Percentiles rank a stretch among this genome's conserved stretches.
Conservation (phyloP, 2,329 filamentous ascomycete species). For the Apiospora kogelbergensis region DNA sequence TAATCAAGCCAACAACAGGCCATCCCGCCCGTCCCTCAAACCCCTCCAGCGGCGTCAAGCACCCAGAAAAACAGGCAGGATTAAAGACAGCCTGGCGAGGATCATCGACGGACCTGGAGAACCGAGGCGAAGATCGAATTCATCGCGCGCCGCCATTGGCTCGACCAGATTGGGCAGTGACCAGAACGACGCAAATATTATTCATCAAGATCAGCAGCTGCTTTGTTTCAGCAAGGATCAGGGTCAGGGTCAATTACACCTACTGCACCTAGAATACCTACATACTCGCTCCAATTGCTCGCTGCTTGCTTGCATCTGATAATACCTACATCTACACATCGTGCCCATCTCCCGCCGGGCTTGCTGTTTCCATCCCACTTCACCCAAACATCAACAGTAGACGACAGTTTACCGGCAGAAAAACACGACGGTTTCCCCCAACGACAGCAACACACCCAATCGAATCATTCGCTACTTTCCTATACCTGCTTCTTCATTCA, state of each 20-base stretch:
- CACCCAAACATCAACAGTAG: background rate
- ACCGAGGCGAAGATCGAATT: background rate
- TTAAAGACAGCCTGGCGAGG: background rate
- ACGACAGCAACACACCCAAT: background rate
- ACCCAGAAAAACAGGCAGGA: background rate
- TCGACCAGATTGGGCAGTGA: conserved; percentile 1
- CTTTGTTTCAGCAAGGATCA: background rate
- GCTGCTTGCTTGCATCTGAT: background rate
- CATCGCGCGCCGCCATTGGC: background rate
- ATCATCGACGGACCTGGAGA: background rate
- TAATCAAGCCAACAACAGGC: background rate
- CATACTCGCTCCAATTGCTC: background rate
- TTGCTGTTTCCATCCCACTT: background rate
- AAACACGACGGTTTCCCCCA: background rate
- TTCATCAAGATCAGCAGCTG: conserved; percentile 5
- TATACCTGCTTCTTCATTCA: background rate
- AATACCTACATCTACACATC: background rate
- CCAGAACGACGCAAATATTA: conserved; percentile 3
- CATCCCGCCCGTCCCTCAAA: background rate
- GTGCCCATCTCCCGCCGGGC: background rate
- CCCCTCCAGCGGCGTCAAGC: background rate
- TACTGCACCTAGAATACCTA: background rate
- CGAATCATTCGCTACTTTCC: background rate
- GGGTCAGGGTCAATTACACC: background rate
- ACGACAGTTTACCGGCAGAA: background rate